Base-by-base conservation (phyloP, 2,329 filamentous ascomycete species). In the Trichoderma sp. region DNA sequence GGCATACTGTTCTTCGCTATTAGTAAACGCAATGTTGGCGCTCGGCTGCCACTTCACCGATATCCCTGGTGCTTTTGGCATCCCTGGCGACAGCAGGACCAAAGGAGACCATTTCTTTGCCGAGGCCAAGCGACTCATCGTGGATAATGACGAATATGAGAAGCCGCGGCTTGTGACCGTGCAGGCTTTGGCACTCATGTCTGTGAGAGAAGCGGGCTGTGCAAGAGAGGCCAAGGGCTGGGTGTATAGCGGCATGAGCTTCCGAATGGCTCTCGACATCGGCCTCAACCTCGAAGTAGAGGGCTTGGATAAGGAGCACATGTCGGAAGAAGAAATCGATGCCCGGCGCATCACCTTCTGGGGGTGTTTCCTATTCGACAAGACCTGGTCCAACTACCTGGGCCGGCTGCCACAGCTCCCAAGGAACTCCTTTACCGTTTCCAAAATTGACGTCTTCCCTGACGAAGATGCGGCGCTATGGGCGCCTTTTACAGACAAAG, bases 191-290 rank as follows among this genome's bases (percentile, higher is more conserved):
- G 95, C 94, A 0, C 84, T 98, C 74, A 98, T 99, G 95, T 98
- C 95, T 8, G 95, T 98, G 0, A 88, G 96, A 73, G 96, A 99
- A 83, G 96, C 95, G 3, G 96, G 96, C 1, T 98, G 95, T 80
- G 95, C 93, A 0, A 88, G 95, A 55, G 96, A 98, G 82, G 94
- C 94, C 50, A 97, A 96, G 81, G 96, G 96, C 1, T 99, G 96
- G 96, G 94, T 98, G 4, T 98, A 98, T 81, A 97, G 94, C 77
- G 95, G 96, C 64, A 98, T 99, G 93, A 96, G 93, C 77, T 98
- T 99, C 80, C 91, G 96, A 58, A 98, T 99, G 95, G 95, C 95
- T 0, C 93, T 92, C 80, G 96, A 99, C 77, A 88, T 99, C 74
- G 96, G 96, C 0, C 85, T 99, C 68, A 97, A 98, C 77, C 88